These are phyloP conservation scores for Amylostereum chailletii DNA, from an alignment of 1,284 basidiomycete species.

Conservation along the genomic window DNA sequence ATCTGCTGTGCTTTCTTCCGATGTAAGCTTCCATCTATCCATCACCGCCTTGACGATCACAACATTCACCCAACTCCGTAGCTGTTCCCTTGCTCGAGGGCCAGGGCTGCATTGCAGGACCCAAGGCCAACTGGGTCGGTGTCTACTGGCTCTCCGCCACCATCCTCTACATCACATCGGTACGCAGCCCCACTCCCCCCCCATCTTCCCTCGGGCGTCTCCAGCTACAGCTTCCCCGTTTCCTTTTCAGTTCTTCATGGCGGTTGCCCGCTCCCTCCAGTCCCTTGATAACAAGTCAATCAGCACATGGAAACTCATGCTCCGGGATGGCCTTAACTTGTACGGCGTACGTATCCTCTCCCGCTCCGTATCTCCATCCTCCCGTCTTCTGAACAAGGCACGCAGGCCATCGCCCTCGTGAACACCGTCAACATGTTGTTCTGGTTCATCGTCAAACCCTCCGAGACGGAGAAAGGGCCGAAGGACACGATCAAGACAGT, in stretches of 20 bases:
- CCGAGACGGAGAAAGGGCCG: slow-evolving; percentile 20
- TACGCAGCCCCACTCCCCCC: slow-evolving; percentile 21
- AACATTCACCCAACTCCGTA: slow-evolving; percentile 16
- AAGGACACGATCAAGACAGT: slow-evolving; percentile 70
- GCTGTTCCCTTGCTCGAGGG: slow-evolving; percentile 60
- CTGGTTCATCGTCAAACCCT: slow-evolving; percentile 71
- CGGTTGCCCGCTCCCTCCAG: slow-evolving; percentile 51
- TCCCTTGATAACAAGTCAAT: slow-evolving; percentile 53
- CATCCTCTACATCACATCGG: slow-evolving; percentile 57
- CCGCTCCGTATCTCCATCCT: slow-evolving; percentile 2
- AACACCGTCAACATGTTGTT: slow-evolving; percentile 74
- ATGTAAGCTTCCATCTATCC: slow-evolving; percentile 29
- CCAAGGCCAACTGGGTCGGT: slow-evolving; percentile 68
- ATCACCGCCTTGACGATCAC: slow-evolving; percentile 4
- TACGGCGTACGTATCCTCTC: slow-evolving; percentile 45
- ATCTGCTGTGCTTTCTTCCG: slow-evolving; percentile 70
- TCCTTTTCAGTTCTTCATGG: slow-evolving; percentile 44
- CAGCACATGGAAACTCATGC: slow-evolving; percentile 73
- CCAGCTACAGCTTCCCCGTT: slow-evolving; percentile 3
- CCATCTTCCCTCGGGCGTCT: background rate
- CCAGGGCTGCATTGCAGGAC: slow-evolving; percentile 78
- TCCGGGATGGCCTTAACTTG: slow-evolving; percentile 76
- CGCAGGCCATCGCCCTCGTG: slow-evolving; percentile 60
- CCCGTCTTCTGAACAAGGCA: background rate
- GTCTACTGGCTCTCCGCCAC: slow-evolving; percentile 76